phyloP scores from a whole-genome alignment of 768 basidiomycete genomes.

The Pleurotus citrinopileatus region DNA sequence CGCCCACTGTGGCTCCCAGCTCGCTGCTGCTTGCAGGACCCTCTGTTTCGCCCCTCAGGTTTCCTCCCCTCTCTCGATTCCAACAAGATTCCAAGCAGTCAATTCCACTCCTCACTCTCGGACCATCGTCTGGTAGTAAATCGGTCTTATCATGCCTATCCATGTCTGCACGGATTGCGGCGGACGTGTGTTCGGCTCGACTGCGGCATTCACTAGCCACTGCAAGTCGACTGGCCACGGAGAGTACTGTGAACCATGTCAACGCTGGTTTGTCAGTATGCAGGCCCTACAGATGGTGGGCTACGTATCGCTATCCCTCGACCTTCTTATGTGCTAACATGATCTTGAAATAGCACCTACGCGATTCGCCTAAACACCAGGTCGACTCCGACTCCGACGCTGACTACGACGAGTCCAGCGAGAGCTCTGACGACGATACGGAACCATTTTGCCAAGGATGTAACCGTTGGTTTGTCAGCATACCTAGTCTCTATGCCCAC shows the following conservation, averaged over 20 bases:
- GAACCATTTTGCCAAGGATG: conserved; percentile 20
- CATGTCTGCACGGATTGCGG: no score
- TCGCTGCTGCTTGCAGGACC: no score
- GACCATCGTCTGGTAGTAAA: no score
- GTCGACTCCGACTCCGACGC: neutral
- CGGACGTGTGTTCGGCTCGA: neutral
- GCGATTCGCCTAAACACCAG: neutral
- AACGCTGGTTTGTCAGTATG: neutral
- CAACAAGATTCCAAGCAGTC: no score
- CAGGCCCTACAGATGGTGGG: neutral
- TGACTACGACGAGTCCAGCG: neutral
- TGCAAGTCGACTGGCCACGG: neutral
- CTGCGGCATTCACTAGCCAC: neutral
- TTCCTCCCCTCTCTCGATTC: no score
- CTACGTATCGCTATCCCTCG: no score
- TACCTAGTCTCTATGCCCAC: conserved; percentile 18
- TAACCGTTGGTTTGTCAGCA: conserved; percentile 18
- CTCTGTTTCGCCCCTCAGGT: no score
- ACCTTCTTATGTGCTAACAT: no score
- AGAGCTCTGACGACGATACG: conserved; percentile 9
- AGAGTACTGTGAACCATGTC: neutral
- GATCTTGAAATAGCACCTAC: neutral
- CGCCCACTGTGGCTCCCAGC: no score
- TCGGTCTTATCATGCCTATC: no score
- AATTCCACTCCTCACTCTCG: no score